Conservation (phyloP, 768 basidiomycete species). For the Cystobasidium ongulense region DNA sequence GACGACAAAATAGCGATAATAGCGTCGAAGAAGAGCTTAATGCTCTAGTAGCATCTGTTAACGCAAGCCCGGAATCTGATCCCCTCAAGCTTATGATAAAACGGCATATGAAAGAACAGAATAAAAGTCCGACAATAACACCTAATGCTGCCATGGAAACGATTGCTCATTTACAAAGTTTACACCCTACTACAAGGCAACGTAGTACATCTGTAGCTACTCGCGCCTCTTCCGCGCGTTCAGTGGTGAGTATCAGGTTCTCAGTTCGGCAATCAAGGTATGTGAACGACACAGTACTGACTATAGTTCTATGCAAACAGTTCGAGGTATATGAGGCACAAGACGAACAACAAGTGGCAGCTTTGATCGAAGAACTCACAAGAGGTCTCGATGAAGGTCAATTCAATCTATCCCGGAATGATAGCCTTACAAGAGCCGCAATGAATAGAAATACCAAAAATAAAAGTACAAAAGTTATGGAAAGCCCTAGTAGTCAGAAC, state of each 20-base stretch:
- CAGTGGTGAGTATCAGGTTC: background rate
- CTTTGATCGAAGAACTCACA: constrained; percentile 33
- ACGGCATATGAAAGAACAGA: constrained; percentile 1
- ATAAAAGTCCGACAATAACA: background rate
- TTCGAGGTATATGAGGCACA: constrained; percentile 12
- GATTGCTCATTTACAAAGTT: background rate
- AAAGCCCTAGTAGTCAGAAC: background rate
- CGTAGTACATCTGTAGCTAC: background rate
- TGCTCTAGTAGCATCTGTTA: background rate
- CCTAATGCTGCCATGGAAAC: background rate
- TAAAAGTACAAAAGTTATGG: background rate
- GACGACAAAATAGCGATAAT: constrained; percentile 17
- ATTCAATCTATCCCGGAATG: constrained; percentile 29
- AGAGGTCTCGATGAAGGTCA: constrained; percentile 27
- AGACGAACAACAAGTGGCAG: constrained; percentile 15
- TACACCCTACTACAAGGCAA: background rate
- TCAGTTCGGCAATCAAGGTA: background rate
- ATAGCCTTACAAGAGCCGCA: background rate
- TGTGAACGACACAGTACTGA: background rate
- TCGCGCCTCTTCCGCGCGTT: background rate
- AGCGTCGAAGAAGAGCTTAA: constrained; percentile 22
- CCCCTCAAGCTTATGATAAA: constrained; percentile 24
- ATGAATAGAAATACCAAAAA: background rate
- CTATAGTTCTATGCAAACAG: background rate
- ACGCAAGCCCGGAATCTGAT: constrained; percentile 7